Conservation (phyloP, 768 basidiomycete genomes). For the Hypsizygus marmoreus region DNA sequence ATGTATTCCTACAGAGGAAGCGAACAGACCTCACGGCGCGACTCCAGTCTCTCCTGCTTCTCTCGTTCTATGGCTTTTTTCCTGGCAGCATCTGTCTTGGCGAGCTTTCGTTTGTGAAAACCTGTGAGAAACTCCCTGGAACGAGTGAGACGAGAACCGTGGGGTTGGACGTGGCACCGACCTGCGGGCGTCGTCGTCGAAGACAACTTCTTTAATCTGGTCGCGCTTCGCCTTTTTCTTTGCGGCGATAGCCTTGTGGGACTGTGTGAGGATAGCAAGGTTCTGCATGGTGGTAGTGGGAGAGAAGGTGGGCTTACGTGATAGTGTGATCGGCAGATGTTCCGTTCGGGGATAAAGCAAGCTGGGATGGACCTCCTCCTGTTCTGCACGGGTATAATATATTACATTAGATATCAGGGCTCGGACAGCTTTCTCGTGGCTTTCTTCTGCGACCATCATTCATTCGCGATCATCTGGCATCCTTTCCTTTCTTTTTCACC, state of each 20-base stretch:
- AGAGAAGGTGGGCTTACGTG: constrained; percentile 14
- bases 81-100: constrained; percentile 75
- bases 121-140: constrained; percentile 88
- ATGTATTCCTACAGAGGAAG: constrained; percentile 7
- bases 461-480: not conserved
- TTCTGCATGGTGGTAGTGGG: constrained; percentile 26
- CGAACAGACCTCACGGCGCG: constrained; percentile 71
- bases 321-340: constrained; percentile 15
- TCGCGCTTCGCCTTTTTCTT: constrained; percentile 66
- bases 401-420: constrained; percentile 11
- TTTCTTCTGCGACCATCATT: constrained; percentile 7
- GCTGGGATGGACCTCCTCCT: constrained; percentile 1
- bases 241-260: constrained; percentile 62
- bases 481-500: constrained; percentile 1
- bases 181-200: constrained; percentile 87
- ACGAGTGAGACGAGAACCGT: constrained; percentile 14
- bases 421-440: constrained; percentile 9
- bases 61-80: constrained; percentile 75
- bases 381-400: constrained; percentile 16
- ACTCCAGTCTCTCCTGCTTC: constrained; percentile 71
- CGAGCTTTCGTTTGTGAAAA: constrained; percentile 90
- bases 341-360: not conserved
- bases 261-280: constrained; percentile 58
- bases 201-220: constrained; percentile 79
- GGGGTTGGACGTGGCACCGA: constrained; percentile 29